Conservation (phyloP, 106 monocot species). For the Acorus calamus region DNA sequence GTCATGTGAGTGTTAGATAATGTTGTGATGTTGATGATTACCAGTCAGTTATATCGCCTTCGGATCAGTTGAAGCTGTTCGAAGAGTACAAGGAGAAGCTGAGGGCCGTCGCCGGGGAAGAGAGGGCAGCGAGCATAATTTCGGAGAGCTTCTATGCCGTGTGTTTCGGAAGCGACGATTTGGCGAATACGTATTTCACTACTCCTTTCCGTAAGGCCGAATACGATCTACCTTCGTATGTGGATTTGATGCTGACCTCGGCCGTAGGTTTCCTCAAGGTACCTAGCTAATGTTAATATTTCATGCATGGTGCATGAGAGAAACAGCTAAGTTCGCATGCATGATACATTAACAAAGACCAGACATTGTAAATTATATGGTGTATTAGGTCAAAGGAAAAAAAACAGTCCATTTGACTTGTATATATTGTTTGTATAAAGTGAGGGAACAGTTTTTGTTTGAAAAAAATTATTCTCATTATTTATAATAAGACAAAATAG, state of each 20-base stretch:
- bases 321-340: no score
- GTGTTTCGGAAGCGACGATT: constrained; percentile 34
- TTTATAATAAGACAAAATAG: no score
- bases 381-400: no score
- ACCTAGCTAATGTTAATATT: neutral
- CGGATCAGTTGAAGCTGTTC: constrained; percentile 29
- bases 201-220: constrained; percentile 11
- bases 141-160: constrained; percentile 18
- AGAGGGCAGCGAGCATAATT: constrained; percentile 20
- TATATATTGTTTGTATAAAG: no score
- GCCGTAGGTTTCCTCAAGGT: constrained; percentile 46
- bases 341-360: no score
- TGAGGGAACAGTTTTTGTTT: no score
- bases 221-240: constrained; percentile 44
- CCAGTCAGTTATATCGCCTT: constrained; percentile 22
- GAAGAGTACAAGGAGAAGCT: constrained; percentile 42
- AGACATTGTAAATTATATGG: no score
- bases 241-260: constrained; percentile 19
- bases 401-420: no score
- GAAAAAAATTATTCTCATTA: no score
- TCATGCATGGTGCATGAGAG: no score
- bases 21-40: no score
- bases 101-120: constrained; percentile 21
- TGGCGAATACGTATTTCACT: constrained; percentile 43
- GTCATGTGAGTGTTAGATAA: neutral